Conservation (phyloP, 1,284 basidiomycete genomes). For the Papiliotrema fonsecae region DNA sequence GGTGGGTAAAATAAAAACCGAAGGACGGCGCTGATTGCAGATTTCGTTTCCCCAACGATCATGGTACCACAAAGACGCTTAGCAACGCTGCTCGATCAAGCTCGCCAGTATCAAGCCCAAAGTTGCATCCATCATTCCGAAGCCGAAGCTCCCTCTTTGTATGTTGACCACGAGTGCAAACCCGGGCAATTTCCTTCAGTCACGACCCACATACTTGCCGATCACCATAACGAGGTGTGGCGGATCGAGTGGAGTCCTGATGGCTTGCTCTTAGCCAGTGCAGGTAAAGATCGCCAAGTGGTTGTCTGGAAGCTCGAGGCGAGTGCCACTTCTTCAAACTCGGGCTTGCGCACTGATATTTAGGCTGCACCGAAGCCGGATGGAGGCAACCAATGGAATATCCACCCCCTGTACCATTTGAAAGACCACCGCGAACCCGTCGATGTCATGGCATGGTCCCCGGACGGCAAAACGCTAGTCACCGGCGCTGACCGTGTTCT, state of each 20-base stretch:
- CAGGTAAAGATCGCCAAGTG: conserved; percentile 77
- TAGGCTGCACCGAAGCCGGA: conserved; percentile 11
- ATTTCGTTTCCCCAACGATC: conserved; percentile 76
- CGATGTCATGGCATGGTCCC: conserved; percentile 81
- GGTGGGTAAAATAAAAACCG: conserved; percentile 53
- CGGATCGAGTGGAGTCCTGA: conserved; percentile 89
- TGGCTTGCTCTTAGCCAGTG: conserved; percentile 77
- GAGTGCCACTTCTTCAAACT: conserved; percentile 28
- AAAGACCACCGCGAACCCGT: conserved; percentile 72
- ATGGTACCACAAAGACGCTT: conserved; percentile 92
- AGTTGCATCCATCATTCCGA: conserved; percentile 76
- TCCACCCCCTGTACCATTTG: conserved; percentile 40
- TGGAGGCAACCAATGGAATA: conserved; percentile 18
- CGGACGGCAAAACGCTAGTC: conserved; percentile 74
- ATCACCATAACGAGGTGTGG: conserved; percentile 93
- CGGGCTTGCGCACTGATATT: neutral
- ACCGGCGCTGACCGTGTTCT: conserved; percentile 74
- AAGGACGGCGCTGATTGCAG: conserved; percentile 49
- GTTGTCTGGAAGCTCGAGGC: conserved; percentile 86
- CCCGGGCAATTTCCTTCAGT: conserved; percentile 75
- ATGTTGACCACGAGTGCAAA: conserved; percentile 78
- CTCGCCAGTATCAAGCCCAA: conserved; percentile 70
- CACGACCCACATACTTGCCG: conserved; percentile 75
- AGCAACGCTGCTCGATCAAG: conserved; percentile 78
- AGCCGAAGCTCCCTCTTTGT: conserved; percentile 63